Percentiles rank a stretch among this genome's conserved stretches.
Evolutionary conservation across 179 eudicot species (phyloP).

Genomic region (Corrigiola litoralis): DNA sequence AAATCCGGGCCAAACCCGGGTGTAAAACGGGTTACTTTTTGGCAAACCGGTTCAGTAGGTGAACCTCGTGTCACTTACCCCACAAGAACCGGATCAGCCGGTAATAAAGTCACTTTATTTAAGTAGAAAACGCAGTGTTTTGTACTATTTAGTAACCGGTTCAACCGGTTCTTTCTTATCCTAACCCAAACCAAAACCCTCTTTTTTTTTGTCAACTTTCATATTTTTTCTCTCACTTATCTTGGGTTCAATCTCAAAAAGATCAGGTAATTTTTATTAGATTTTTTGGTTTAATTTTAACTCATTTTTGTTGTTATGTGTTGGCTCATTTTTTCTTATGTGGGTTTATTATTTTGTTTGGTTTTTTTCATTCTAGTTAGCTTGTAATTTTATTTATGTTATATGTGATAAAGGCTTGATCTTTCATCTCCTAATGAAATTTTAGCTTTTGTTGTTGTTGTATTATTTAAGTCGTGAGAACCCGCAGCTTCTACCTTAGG

Average conservation of each 20-base stretch:
- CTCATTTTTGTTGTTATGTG: not conserved
- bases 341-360: slow-evolving; percentile 1
- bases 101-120: slow-evolving; percentile 18
- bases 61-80: slow-evolving; percentile 9
- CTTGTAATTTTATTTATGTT: not conserved
- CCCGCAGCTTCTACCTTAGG: too few species aligned
- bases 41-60: slow-evolving; percentile 25
- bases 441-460: not conserved
- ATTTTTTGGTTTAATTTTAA: not conserved
- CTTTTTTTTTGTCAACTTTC: slow-evolving; percentile 15
- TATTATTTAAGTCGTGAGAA: too few species aligned
- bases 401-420: not conserved
- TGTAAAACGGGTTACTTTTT: not conserved
- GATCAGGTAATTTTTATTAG: slow-evolving; percentile 41
- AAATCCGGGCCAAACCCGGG: not conserved
- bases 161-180: slow-evolving; percentile 46
- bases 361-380: not conserved
- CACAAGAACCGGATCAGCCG: slow-evolving; percentile 37
- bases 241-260: slow-evolving; percentile 19
- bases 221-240: slow-evolving; percentile 8
- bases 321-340: not conserved
- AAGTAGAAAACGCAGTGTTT: slow-evolving; percentile 17
- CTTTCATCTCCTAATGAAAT: not conserved
- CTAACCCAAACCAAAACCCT: slow-evolving; percentile 21
- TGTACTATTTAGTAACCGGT: slow-evolving; percentile 48